These are phyloP conservation scores for Iberis amara DNA, from an alignment of 441 rosid genomes.

Conservation along the genomic window DNA sequence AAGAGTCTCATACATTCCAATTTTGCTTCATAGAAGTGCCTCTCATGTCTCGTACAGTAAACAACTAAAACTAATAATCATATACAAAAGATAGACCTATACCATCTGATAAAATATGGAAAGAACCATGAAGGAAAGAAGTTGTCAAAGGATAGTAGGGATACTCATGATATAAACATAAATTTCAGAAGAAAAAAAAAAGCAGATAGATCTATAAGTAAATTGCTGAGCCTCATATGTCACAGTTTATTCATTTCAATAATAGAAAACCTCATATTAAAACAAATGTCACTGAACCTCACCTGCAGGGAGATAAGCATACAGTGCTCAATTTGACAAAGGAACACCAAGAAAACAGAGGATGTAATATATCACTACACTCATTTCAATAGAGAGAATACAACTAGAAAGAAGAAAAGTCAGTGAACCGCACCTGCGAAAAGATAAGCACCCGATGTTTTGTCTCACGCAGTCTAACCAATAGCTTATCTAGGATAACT, in stretches of 20 bases:
- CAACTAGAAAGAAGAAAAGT: constrained; percentile 9
- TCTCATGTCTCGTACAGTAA: background rate
- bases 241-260: no score
- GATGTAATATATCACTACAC: constrained; percentile 12
- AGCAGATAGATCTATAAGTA: no score
- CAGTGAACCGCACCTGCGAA: constrained; percentile 73
- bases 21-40: background rate
- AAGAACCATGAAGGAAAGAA: background rate
- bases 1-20: background rate
- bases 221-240: no score
- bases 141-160: background rate
- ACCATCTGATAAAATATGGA: background rate
- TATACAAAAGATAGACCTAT: constrained; percentile 3
- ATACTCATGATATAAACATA: background rate
- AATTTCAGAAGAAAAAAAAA: constrained; percentile 4
- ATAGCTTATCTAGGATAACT: constrained; percentile 95
- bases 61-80: background rate
- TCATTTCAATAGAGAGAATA: constrained; percentile 3
- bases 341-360: constrained; percentile 12
- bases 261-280: no score
- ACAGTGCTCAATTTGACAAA: constrained; percentile 8
- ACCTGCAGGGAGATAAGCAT: constrained; percentile 11
- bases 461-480: constrained; percentile 86
- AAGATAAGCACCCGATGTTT: constrained; percentile 95
- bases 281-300: background rate